Base-by-base conservation (phyloP, 495 filamentous ascomycete genomes). In the Astrocystis sublimbata region DNA sequence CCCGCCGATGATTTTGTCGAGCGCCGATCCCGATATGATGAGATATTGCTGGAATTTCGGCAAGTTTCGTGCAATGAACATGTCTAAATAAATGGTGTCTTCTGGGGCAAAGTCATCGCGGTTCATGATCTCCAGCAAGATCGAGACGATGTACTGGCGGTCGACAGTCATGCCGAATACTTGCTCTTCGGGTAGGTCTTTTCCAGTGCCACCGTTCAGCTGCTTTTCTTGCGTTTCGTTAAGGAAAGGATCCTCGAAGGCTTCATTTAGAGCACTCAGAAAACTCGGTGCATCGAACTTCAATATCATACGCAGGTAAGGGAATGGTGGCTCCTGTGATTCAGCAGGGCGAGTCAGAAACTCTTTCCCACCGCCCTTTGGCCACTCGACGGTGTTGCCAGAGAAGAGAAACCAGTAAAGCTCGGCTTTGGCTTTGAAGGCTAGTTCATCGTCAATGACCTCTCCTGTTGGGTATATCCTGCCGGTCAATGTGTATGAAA, bases 1-100 rank as follows among this genome's bases (percentile, higher is more conserved):
- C 6, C 91, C 90, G 8, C 85, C 78, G 42, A 98, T 79, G 38
- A 97, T 88, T 45, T 86, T 88, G 66, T 93, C 89, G 1, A 98
- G 81, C 8, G 89, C 88, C 7, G 89, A 89, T 51, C 92, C 94
- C 0, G 94, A 86, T 60, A 98, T 85, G 33, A 97, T 82, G 65
- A 98, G 90, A 68, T 96, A 97, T 71, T 97, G 93, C 5, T 91
- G 92, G 70, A 96, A 98, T 75, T 98, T 98, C 2, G 94, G 91
- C 15, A 98, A 82, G 67, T 96, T 98, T 59, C 94, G 88, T 45
- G 94, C 93, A 72, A 98, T 86, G 70, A 98, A 98, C 91, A 98
- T 98, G 71, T 98, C 89, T 35, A 98, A 82, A 73, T 96, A 98
- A 59, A 98, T 91, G 26, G 89, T 92, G 73, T 97, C 91, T 60